A percentile compares a stretch with the other conserved stretches of the same genome.
These are phyloP conservation scores for Dactylis glomerata DNA, from an alignment of 176 grass and related monocot genomes.

Conservation along the genomic window DNA sequence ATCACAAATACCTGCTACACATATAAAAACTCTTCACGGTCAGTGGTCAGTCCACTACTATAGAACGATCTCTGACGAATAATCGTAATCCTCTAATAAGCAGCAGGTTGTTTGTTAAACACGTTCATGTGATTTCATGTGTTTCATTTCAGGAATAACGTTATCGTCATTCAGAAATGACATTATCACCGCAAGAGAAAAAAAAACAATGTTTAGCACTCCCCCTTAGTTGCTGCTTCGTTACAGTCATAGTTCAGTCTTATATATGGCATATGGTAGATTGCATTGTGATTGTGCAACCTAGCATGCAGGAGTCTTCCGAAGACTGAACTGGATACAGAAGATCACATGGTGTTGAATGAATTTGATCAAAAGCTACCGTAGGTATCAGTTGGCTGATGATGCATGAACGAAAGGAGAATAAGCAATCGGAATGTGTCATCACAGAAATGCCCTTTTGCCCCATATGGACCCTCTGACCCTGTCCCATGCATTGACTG, in stretches of 20 bases:
- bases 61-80: constrained; percentile 36
- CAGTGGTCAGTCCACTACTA: constrained; percentile 32
- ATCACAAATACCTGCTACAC: constrained; percentile 25
- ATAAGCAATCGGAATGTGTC: constrained; percentile 7
- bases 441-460: background rate
- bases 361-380: constrained; percentile 11
- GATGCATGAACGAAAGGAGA: constrained; percentile 5
- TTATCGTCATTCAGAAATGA: too few relatives aligned
- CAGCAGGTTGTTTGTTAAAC: background rate
- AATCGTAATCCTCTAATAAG: background rate
- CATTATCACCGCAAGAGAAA: background rate
- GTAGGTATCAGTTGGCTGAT: background rate
- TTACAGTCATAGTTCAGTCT: too few relatives aligned
- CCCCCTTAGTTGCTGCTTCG: too few relatives aligned
- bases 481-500: constrained; percentile 15
- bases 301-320: background rate
- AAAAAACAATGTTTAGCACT: background rate
- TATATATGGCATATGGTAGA: background rate
- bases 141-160: background rate
- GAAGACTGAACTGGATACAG: background rate
- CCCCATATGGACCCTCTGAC: constrained; percentile 11
- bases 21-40: background rate
- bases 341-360: constrained; percentile 15
- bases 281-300: background rate
- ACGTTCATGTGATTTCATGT: background rate